Conservation (phyloP, 1,139 yeast genomes). For the Candida dubliniensis region DNA sequence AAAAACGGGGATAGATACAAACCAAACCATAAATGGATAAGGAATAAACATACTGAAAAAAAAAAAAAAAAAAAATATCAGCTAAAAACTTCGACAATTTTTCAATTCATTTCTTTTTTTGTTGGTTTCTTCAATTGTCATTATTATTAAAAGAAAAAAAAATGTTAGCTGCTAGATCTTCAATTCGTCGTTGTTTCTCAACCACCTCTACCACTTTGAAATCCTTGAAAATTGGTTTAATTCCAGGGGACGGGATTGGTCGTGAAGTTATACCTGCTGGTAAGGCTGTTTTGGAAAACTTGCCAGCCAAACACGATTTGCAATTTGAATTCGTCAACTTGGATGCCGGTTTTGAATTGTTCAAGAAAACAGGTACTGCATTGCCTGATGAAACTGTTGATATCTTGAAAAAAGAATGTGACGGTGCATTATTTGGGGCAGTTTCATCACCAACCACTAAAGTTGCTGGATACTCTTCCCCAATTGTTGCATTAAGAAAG, state of each 20-base stretch:
- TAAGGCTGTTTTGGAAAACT: conserved; percentile 74
- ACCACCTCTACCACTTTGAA: conserved; percentile 33
- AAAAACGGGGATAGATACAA: too few relatives aligned
- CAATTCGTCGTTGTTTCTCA: conserved; percentile 38
- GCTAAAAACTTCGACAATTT: too few relatives aligned
- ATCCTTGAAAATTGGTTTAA: conserved; percentile 55
- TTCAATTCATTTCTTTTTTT: not conserved
- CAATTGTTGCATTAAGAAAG: conserved; percentile 96
- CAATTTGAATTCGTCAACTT: conserved; percentile 82
- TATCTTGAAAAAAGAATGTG: conserved; percentile 77
- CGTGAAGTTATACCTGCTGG: conserved; percentile 98
- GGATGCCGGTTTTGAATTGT: conserved; percentile 92
- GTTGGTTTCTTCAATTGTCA: not conserved
- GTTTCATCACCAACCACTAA: conserved; percentile 93
- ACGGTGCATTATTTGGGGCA: conserved; percentile 97
- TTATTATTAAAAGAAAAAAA: not conserved
- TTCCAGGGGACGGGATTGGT: conserved; percentile 99
- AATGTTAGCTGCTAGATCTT: conserved; percentile 24
- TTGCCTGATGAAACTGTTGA: conserved; percentile 90
- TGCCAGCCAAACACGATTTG: conserved; percentile 73
- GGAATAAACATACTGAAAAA: too few relatives aligned
- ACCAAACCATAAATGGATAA: too few relatives aligned
- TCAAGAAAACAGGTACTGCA: conserved; percentile 91
- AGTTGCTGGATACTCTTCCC: conserved; percentile 96
- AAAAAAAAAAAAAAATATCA: too few relatives aligned